Conservation (phyloP, 305 asterid species). For the Rubia peregrina region DNA sequence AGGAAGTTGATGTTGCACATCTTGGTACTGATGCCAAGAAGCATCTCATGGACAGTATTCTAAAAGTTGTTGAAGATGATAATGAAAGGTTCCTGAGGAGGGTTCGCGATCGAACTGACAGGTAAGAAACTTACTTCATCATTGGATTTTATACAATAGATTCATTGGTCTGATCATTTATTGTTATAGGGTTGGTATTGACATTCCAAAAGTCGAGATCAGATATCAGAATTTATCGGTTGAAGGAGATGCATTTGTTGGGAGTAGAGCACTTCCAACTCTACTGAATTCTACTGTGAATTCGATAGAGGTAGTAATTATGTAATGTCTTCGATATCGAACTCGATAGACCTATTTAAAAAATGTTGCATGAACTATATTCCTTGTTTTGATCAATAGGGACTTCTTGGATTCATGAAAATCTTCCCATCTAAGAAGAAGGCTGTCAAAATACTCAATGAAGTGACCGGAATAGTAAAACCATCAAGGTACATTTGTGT, state of each 20-base stretch:
- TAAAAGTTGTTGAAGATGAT: constrained; percentile 75
- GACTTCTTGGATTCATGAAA: constrained; percentile 56
- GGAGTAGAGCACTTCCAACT: constrained; percentile 91
- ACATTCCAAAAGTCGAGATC: constrained; percentile 74
- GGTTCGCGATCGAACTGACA: constrained; percentile 72
- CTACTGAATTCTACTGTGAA: constrained; percentile 64
- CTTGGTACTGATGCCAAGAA: constrained; percentile 57
- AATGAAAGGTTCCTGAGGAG: constrained; percentile 70
- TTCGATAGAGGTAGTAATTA: constrained; percentile 49
- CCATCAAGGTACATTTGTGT: constrained; percentile 59
- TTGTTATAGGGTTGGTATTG: constrained; percentile 64
- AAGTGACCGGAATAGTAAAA: constrained; percentile 61
- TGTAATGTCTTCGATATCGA: background rate
- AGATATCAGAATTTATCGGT: constrained; percentile 61
- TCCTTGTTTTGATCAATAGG: constrained; percentile 33
- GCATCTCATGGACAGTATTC: constrained; percentile 46
- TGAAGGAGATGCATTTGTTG: constrained; percentile 69
- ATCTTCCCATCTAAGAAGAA: constrained; percentile 67
- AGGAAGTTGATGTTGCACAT: constrained; percentile 66
- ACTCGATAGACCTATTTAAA: background rate
- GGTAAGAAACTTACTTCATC: constrained; percentile 33
- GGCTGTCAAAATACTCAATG: constrained; percentile 61
- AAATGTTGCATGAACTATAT: background rate
- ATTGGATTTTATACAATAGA: background rate
- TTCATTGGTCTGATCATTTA: background rate